These are phyloP conservation scores for Suhomyces sp. DNA, from an alignment of 805 yeast genomes.

Conservation along the genomic window DNA sequence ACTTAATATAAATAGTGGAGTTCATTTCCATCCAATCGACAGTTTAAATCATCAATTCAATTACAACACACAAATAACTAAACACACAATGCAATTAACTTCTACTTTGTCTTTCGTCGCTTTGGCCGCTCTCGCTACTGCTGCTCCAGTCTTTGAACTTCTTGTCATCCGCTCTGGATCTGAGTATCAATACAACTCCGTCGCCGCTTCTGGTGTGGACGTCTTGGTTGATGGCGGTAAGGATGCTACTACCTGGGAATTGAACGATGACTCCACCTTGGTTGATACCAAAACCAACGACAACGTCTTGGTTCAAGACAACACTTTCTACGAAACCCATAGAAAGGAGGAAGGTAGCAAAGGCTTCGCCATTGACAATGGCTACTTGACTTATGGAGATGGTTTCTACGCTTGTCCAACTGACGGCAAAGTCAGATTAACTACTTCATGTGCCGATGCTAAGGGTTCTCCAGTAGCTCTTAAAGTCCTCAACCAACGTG, in stretches of 20 bases:
- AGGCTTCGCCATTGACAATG: constrained; percentile 9
- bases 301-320: constrained; percentile 11
- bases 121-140: constrained; percentile 22
- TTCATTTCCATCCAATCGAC: not conserved
- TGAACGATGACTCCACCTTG: constrained; percentile 24
- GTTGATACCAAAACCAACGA: constrained; percentile 14
- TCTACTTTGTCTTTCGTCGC: constrained; percentile 18
- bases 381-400: constrained; percentile 11
- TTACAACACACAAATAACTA: not conserved
- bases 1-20: not conserved
- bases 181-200: constrained; percentile 18
- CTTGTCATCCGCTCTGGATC: constrained; percentile 26
- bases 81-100: constrained; percentile 11
- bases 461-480: constrained; percentile 9
- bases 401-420: constrained; percentile 12
- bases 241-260: constrained; percentile 13
- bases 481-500: constrained; percentile 2
- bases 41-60: constrained; percentile 2
- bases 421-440: constrained; percentile 5
- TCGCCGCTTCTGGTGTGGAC: constrained; percentile 6
- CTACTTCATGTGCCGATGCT: constrained; percentile 7
- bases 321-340: constrained; percentile 4
- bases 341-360: constrained; percentile 3
- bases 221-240: constrained; percentile 10
- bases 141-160: constrained; percentile 19